Evolutionary conservation across 495 filamentous ascomycete genomes (phyloP), one percentile per base, ranked within the genome.

Genomic region (Lindgomyces ingoldianus): DNA sequence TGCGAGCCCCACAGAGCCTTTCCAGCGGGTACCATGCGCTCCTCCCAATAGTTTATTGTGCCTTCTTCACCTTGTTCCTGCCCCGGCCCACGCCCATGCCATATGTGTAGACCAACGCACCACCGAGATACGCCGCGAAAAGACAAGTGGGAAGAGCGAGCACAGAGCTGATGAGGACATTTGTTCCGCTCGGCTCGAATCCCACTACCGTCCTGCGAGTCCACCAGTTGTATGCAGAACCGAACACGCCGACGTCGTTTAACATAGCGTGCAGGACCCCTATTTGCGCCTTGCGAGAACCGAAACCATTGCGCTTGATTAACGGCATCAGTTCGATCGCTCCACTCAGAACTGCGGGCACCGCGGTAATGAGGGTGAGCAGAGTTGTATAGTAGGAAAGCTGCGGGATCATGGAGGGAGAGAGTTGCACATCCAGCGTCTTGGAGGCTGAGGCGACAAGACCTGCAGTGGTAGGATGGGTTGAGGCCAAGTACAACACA

Each of bases 371-470:
- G 33, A 68, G 16, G 6, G 54, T 51, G 47, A 68, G 60, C 2
- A 68, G n/a, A 11, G 52, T 60, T 16, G 60, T 55, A 60, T 68
- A 68, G 59, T 68, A 68, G 25, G 65, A 68, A 18, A 68, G 59
- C 2, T 22, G 41, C 0, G 65, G 65, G 16, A 68, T 27, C 26
- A 51, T 14, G 4, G 30, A n/a, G n/a, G 47, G 53, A 11, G 50
- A n/a, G 12, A 68, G 9, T 27, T 58, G 47, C 22, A 68, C 22
- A 47, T 60, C 52, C 29, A 56, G 16, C 3, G 52, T 53, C 26
- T 68, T 68, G 46, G 57, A 33, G 48, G 47, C 27, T 25, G 65
- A 59, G 4, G 18, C 49, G 30, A 72, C 55, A 47, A 65, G 47
- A 12, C 22, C 44, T 19, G 60, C 62, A 10, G 58, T 65, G 1